Percentiles rank a stretch among this genome's conserved stretches.
phyloP scores from a whole-genome alignment of 208 protist species.

The Crithidia brevicula region DNA sequence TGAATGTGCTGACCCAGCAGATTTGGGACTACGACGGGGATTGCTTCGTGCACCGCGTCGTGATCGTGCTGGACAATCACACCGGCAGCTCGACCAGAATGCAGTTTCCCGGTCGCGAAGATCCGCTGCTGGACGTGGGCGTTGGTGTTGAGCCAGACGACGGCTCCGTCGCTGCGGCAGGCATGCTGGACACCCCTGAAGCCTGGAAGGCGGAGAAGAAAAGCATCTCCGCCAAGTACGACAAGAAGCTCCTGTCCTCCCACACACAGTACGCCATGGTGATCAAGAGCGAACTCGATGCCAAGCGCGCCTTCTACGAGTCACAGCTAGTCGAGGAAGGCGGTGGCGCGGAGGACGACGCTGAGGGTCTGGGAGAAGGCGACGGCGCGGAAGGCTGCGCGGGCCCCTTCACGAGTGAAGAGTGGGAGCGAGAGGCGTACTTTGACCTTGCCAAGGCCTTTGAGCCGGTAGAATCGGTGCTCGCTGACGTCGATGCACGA shows the following conservation, averaged over 20 bases:
- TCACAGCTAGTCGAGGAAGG: slow-evolving; percentile 24
- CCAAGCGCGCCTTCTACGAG: slow-evolving; percentile 62
- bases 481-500: slow-evolving; percentile 8
- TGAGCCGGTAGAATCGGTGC: slow-evolving; percentile 28
- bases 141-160: slow-evolving; percentile 1
- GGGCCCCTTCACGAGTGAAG: slow-evolving; percentile 4
- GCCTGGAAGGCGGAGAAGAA: slow-evolving; percentile 68
- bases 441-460: slow-evolving; percentile 29
- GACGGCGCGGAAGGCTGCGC: not conserved
- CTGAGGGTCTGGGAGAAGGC: not conserved
- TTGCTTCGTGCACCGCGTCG: slow-evolving; percentile 85
- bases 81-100: slow-evolving; percentile 69
- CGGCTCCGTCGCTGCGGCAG: not conserved
- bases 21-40: slow-evolving; percentile 94
- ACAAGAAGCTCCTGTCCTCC: slow-evolving; percentile 73
- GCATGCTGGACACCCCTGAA: slow-evolving; percentile 15
- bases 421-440: slow-evolving; percentile 17
- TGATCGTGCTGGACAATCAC: slow-evolving; percentile 65
- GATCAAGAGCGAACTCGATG: slow-evolving; percentile 80
- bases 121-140: slow-evolving; percentile 34
- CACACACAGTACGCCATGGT: slow-evolving; percentile 78
- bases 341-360: not conserved
- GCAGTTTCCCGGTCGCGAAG: slow-evolving; percentile 73
- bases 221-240: slow-evolving; percentile 79
- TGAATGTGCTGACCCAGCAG: slow-evolving; percentile 91